Evolutionary conservation across 805 yeast species (phyloP).

Genomic region (Saccharomycopsis sp.): DNA sequence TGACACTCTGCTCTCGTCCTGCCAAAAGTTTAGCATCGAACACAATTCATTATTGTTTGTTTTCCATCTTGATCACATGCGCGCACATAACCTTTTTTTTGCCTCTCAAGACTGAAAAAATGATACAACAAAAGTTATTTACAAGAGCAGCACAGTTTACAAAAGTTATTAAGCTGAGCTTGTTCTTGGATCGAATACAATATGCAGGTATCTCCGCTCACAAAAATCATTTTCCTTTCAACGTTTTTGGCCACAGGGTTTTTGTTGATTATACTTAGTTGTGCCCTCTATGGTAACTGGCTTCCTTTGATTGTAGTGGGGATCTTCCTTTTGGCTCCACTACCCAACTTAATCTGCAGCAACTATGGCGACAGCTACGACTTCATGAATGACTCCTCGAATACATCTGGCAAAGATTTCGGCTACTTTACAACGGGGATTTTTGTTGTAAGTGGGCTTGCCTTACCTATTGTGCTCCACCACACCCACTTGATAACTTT

Average conservation of each 20-base stretch:
- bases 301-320: slow-evolving; percentile 72
- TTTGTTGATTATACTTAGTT: slow-evolving; percentile 76
- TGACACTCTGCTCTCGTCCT: too few relatives aligned
- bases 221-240: slow-evolving; percentile 68
- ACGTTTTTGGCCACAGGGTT: slow-evolving; percentile 83
- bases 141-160: too few relatives aligned
- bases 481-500: slow-evolving; percentile 67
- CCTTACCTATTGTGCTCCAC: slow-evolving; percentile 65
- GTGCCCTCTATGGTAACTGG: slow-evolving; percentile 86
- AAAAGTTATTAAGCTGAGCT: too few relatives aligned
- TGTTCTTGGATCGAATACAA: too few relatives aligned
- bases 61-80: too few relatives aligned
- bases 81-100: too few relatives aligned
- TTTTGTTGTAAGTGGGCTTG: slow-evolving; percentile 64
- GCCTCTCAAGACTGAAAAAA: too few relatives aligned
- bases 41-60: too few relatives aligned
- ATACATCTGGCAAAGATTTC: slow-evolving; percentile 52
- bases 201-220: slow-evolving; percentile 46
- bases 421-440: slow-evolving; percentile 76
- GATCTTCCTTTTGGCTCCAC: slow-evolving; percentile 58
- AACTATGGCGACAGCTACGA: slow-evolving; percentile 39
- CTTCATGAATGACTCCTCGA: slow-evolving; percentile 49
- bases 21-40: too few relatives aligned
- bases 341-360: slow-evolving; percentile 56
- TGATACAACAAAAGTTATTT: too few relatives aligned